Evolutionary conservation across 2,329 filamentous ascomycete species (phyloP).

Genomic region (Passalora sequoiae): DNA sequence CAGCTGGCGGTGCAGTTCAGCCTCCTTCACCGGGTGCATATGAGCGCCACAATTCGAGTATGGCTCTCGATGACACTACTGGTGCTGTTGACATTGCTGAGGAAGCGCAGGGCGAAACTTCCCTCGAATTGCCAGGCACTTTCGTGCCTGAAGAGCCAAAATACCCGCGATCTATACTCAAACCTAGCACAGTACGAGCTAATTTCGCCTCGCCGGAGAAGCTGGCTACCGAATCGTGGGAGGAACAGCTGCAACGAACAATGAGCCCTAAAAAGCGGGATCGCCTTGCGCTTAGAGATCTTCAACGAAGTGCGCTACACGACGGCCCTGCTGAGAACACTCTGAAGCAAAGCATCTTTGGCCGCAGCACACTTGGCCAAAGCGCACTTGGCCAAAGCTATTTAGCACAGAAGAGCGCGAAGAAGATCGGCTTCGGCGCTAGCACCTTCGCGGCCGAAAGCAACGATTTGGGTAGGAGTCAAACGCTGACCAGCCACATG

Average conservation of each 20-base stretch:
- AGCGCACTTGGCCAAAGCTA: conserved; percentile 33
- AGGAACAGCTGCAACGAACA: conserved; percentile 86
- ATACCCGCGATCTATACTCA: conserved; percentile 47
- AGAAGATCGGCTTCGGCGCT: conserved; percentile 24
- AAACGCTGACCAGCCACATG: conserved; percentile 79
- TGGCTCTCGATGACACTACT: conserved; percentile 41
- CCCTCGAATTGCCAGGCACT: conserved; percentile 72
- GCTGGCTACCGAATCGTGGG: conserved; percentile 72
- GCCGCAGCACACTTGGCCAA: conserved; percentile 35
- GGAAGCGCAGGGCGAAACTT: conserved; percentile 56
- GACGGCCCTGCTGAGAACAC: conserved; percentile 32
- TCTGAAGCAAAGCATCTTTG: conserved; percentile 55
- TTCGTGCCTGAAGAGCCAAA: conserved; percentile 67
- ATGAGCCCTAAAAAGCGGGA: conserved; percentile 92
- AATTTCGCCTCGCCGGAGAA: conserved; percentile 51
- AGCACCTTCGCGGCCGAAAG: conserved; percentile 13
- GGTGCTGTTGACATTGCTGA: conserved; percentile 44
- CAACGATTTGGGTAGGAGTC: conserved; percentile 32
- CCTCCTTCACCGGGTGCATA: conserved; percentile 26
- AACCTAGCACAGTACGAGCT: conserved; percentile 34
- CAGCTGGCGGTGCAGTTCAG: conserved; percentile 29
- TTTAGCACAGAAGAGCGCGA: conserved; percentile 31
- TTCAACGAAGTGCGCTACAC: conserved; percentile 49
- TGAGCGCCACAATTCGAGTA: conserved; percentile 29
- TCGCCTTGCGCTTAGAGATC: conserved; percentile 65